A percentile compares a stretch with the other conserved stretches of the same genome.
Conservation (phyloP, 352 stramenopile species). For the Globisporangium cylindrosporum region DNA sequence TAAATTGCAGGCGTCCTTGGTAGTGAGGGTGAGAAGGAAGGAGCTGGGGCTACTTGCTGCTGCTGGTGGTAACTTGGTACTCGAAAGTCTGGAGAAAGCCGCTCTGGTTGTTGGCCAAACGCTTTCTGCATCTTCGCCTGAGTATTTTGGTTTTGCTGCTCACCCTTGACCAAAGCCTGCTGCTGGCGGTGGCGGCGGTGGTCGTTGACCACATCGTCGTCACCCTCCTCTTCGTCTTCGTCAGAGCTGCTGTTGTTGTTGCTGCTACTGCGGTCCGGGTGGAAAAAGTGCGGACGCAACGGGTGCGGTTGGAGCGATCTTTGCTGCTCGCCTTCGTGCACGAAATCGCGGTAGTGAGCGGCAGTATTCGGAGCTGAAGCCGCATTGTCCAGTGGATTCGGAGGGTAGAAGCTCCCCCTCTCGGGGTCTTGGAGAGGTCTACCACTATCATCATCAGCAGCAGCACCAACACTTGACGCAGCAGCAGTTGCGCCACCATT, state of each 20-base stretch:
- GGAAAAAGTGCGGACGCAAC: constrained; percentile 3
- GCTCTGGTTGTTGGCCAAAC: neutral
- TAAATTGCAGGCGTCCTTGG: neutral
- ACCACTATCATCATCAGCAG: neutral
- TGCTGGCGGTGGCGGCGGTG: neutral
- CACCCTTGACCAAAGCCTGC: neutral
- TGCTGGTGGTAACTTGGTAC: neutral
- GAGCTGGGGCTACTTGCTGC: neutral
- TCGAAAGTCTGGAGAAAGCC: neutral
- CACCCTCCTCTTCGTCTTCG: neutral
- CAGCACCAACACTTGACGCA: too few relatives aligned
- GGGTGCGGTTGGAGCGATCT: neutral
- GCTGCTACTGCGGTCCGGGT: neutral
- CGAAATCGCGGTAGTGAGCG: neutral
- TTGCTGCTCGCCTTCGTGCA: neutral
- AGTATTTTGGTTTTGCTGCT: neutral
- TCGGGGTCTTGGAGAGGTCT: neutral
- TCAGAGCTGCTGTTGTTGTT: constrained; percentile 1
- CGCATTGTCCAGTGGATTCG: neutral
- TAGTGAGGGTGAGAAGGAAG: neutral
- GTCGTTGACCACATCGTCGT: neutral
- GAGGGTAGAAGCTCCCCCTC: neutral
- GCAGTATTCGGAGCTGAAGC: neutral
- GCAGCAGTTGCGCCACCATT: neutral
- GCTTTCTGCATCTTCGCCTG: neutral